Conservation (phyloP, 1,284 basidiomycete species). For the Ceratobasidium sp. region DNA sequence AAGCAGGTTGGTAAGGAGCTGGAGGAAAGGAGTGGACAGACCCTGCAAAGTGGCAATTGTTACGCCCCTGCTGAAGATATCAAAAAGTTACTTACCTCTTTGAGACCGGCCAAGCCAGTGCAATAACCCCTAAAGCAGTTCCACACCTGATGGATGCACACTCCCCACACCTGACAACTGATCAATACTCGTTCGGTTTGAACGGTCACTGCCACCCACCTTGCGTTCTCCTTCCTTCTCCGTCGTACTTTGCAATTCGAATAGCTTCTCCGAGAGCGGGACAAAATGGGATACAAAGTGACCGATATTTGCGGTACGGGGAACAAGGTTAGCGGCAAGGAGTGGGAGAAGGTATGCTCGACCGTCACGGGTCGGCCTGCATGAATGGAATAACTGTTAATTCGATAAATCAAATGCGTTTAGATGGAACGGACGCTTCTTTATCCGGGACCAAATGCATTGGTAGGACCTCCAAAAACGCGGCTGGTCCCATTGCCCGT, state of each 20-base stretch:
- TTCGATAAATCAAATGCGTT: conserved; percentile 3
- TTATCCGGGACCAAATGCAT: conserved; percentile 81
- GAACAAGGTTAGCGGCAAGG: conserved; percentile 65
- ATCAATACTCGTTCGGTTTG: conserved; percentile 93
- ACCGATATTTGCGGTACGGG: conserved; percentile 76
- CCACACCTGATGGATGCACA: conserved; percentile 44
- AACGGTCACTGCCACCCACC: conserved; percentile 88
- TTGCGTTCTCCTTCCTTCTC: conserved; percentile 79
- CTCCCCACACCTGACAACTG: conserved; percentile 48
- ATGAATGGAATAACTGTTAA: conserved; percentile 41
- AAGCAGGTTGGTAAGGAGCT: conserved; percentile 50
- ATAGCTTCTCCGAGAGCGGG: conserved; percentile 93
- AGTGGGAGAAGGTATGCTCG: conserved; percentile 94
- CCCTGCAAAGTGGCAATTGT: conserved; percentile 50
- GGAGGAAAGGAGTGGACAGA: conserved; percentile 47
- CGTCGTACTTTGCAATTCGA: conserved; percentile 81
- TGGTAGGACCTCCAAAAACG: conserved; percentile 80
- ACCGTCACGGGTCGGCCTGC: conserved; percentile 51
- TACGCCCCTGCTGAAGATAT: not conserved
- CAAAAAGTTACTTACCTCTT: conserved; percentile 24
- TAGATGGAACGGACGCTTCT: conserved; percentile 68
- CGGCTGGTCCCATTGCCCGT: conserved; percentile 86
- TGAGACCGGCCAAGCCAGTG: conserved; percentile 53
- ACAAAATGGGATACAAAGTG: conserved; percentile 94
- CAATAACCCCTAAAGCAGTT: conserved; percentile 58